phyloP scores from a whole-genome alignment of 1,284 basidiomycete species.

The Heterobasidion occidentale region DNA sequence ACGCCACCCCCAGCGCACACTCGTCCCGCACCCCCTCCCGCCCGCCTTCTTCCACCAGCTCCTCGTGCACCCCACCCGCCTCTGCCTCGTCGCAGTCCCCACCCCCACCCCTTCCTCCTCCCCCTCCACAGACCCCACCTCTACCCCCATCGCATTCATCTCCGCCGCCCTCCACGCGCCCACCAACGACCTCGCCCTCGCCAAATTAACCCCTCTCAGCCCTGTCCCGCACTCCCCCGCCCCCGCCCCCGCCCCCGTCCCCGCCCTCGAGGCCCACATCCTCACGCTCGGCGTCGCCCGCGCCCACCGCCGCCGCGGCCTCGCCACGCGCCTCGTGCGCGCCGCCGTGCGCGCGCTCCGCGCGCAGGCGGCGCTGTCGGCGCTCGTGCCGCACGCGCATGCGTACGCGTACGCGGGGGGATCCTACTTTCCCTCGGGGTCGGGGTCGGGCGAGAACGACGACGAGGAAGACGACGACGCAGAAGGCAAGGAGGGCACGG shows the following conservation, averaged over 20 bases:
- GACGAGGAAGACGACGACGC: no score
- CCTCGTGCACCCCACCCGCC: constrained; percentile 35
- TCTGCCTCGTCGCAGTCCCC: constrained; percentile 40
- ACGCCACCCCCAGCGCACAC: constrained; percentile 20
- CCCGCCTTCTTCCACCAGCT: constrained; percentile 47
- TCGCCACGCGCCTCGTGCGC: constrained; percentile 41
- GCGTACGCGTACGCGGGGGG: neutral
- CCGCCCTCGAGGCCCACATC: constrained; percentile 29
- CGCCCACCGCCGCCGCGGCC: constrained; percentile 33
- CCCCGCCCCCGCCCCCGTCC: neutral
- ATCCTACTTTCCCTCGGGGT: no score
- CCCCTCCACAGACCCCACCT: neutral
- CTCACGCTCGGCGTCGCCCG: constrained; percentile 53
- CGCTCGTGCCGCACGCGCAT: neutral
- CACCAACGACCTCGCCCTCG: constrained; percentile 11
- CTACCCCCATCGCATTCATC: constrained; percentile 37
- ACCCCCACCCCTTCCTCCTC: constrained; percentile 17
- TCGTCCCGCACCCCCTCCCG: constrained; percentile 16
- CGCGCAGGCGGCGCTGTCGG: constrained; percentile 2
- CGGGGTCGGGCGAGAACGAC: no score
- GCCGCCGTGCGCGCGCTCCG: constrained; percentile 18
- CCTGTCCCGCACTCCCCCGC: no score
- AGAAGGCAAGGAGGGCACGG: no score
- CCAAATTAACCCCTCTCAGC: no score
- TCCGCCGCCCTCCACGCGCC: constrained; percentile 31